Evolutionary conservation across 352 stramenopile genomes (phyloP).

Genomic region (Phytopythium mirpurense): DNA sequence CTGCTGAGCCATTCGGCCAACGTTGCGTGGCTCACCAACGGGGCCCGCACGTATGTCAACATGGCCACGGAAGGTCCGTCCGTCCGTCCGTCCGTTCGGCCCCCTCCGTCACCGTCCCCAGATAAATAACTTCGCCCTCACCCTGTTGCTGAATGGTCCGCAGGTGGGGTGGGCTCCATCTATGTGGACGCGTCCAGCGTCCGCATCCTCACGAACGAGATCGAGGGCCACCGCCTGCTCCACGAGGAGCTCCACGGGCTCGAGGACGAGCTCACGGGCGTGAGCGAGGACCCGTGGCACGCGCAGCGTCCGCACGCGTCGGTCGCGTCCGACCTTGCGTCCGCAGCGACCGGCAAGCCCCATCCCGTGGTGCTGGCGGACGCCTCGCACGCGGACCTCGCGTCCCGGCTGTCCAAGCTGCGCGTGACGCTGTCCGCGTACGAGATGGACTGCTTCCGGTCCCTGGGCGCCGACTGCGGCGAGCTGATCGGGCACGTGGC

Average conservation of each 20-base stretch:
- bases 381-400: slow-evolving; percentile 15
- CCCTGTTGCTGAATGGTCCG: neutral
- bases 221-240: slow-evolving; percentile 67
- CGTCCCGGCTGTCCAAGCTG: slow-evolving; percentile 25
- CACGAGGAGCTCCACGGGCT: slow-evolving; percentile 63
- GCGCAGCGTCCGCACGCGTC: slow-evolving; percentile 21
- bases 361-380: slow-evolving; percentile 34
- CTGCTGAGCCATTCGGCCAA: slow-evolving; percentile 60
- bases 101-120: no score
- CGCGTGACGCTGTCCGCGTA: slow-evolving; percentile 43
- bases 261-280: slow-evolving; percentile 23
- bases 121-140: neutral
- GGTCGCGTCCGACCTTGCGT: slow-evolving; percentile 28
- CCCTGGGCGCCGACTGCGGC: slow-evolving; percentile 52
- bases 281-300: slow-evolving; percentile 56
- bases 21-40: slow-evolving; percentile 63
- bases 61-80: slow-evolving; percentile 48
- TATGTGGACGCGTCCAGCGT: slow-evolving; percentile 50
- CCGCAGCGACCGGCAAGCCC: slow-evolving; percentile 10
- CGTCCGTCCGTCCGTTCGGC: no score
- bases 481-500: slow-evolving; percentile 54
- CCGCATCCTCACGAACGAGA: slow-evolving; percentile 63
- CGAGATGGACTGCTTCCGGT: slow-evolving; percentile 50
- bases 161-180: slow-evolving; percentile 52
- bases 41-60: slow-evolving; percentile 60